phyloP scores from a whole-genome alignment of 768 basidiomycete species.

The Austroboletus festivus region DNA sequence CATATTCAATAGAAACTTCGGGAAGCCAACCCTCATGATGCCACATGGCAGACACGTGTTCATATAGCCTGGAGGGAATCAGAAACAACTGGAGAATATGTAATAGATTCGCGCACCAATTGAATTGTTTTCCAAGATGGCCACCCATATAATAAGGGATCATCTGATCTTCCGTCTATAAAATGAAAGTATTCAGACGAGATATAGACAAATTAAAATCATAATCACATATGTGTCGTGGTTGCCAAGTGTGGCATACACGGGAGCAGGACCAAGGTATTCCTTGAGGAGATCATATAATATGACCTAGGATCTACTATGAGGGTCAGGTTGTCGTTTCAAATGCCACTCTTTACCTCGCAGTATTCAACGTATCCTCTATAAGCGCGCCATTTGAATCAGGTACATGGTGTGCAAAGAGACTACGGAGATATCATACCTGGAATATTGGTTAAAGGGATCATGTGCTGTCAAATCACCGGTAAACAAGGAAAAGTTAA shows the following conservation, averaged over 20 bases:
- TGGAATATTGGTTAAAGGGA: constrained; percentile 58
- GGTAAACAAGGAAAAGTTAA: constrained; percentile 66
- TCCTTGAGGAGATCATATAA: constrained; percentile 61
- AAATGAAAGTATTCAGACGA: background rate
- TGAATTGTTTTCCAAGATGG: constrained; percentile 35
- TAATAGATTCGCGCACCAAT: constrained; percentile 31
- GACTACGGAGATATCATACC: constrained; percentile 32
- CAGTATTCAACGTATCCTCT: constrained; percentile 59
- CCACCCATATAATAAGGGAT: constrained; percentile 39
- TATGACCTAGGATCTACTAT: constrained; percentile 39
- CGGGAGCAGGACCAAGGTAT: constrained; percentile 58
- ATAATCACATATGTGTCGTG: constrained; percentile 62
- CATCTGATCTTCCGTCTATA: constrained; percentile 30
- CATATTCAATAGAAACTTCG: constrained; percentile 33
- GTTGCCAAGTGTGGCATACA: constrained; percentile 71
- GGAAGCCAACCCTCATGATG: constrained; percentile 45
- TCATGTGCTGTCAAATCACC: constrained; percentile 77
- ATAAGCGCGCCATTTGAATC: constrained; percentile 1
- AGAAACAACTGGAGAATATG: background rate
- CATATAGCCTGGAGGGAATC: constrained; percentile 40
- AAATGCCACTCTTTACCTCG: constrained; percentile 40
- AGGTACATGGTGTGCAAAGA: background rate
- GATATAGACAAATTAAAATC: background rate
- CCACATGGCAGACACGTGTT: constrained; percentile 47
- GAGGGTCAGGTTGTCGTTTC: background rate